Evolutionary conservation across 23 red algal genomes (phyloP).

Genomic region (Gracilaria domingensis): DNA sequence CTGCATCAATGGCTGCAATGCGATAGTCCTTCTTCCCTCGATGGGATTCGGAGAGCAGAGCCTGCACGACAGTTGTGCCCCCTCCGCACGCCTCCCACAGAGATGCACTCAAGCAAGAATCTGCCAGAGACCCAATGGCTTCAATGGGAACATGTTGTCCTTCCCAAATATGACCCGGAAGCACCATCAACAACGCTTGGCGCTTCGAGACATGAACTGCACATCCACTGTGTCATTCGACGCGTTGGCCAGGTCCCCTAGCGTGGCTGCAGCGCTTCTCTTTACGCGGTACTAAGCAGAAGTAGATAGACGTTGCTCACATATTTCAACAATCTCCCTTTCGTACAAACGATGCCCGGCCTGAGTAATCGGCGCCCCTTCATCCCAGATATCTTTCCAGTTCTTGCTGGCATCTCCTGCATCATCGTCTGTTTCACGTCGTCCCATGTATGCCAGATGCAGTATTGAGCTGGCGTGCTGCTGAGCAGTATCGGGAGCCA

Average conservation of each 20-base stretch:
- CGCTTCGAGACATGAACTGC: conserved; percentile 40
- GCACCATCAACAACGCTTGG: conserved; percentile 48
- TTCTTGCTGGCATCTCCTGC: conserved; percentile 58
- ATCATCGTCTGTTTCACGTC: conserved; percentile 69
- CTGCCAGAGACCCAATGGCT: conserved; percentile 60
- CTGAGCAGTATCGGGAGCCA: conserved; percentile 71
- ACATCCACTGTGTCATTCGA: conserved; percentile 47
- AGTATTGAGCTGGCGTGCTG: conserved; percentile 65
- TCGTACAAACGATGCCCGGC: conserved; percentile 69
- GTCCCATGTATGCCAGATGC: conserved; percentile 73
- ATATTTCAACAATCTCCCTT: conserved; percentile 67
- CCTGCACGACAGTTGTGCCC: conserved; percentile 14
- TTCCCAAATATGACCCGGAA: conserved; percentile 84
- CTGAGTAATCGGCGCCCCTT: conserved; percentile 66
- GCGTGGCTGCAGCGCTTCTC: conserved; percentile 62
- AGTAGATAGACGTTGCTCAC: conserved; percentile 34
- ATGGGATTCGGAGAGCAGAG: conserved; percentile 40
- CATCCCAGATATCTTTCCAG: conserved; percentile 78
- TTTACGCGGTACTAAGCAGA: conserved; percentile 78
- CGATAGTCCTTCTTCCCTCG: conserved; percentile 69
- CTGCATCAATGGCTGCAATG: conserved; percentile 58
- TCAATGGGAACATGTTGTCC: conserved; percentile 46
- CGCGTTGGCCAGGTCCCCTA: conserved; percentile 65
- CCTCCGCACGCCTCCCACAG: conserved; percentile 45
- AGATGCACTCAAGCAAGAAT: neutral